Evolutionary conservation across 2,329 filamentous ascomycete genomes (phyloP).

Genomic region (Epichloe uncinata): DNA sequence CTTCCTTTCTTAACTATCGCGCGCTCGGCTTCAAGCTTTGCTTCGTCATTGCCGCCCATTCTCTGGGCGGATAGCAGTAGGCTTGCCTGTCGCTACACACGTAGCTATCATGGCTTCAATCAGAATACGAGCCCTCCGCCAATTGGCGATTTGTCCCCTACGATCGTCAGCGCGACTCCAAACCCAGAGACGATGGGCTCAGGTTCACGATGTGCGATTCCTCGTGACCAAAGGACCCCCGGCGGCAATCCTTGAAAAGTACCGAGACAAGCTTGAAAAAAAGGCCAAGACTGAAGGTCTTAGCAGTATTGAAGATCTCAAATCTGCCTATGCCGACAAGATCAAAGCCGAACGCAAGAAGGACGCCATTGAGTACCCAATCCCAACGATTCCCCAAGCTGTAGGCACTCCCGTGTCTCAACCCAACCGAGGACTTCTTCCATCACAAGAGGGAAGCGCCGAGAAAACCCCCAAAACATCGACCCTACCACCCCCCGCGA

Average conservation of each 20-base stretch:
- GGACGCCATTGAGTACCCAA: slow-evolving; percentile 40
- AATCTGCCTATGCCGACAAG: slow-evolving; percentile 71
- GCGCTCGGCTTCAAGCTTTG: too few species aligned
- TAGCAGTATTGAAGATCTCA: slow-evolving; percentile 59
- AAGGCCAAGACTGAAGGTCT: slow-evolving; percentile 68
- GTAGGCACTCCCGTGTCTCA: slow-evolving; percentile 23
- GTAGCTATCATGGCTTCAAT: slow-evolving; percentile 32
- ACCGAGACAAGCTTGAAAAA: slow-evolving; percentile 68
- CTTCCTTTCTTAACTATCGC: too few species aligned
- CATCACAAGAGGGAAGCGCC: slow-evolving; percentile 12
- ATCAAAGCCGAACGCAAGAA: slow-evolving; percentile 60
- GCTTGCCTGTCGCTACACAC: background rate
- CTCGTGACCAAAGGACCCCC: slow-evolving; percentile 63
- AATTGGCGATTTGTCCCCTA: slow-evolving; percentile 23
- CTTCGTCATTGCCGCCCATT: background rate
- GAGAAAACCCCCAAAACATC: slow-evolving; percentile 9
- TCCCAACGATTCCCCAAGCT: slow-evolving; percentile 22
- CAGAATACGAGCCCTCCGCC: slow-evolving; percentile 34
- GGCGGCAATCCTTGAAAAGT: slow-evolving; percentile 64
- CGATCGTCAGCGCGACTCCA: slow-evolving; percentile 21
- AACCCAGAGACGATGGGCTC: slow-evolving; percentile 70
- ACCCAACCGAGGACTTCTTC: slow-evolving; percentile 19
- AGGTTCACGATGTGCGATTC: slow-evolving; percentile 85
- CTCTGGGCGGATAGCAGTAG: slow-evolving; percentile 2
- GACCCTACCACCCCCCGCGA: background rate